Evolutionary conservation across 2,329 filamentous ascomycete genomes (phyloP), one percentile per base, ranked within the genome.

Genomic region (Elsinoe perseae): DNA sequence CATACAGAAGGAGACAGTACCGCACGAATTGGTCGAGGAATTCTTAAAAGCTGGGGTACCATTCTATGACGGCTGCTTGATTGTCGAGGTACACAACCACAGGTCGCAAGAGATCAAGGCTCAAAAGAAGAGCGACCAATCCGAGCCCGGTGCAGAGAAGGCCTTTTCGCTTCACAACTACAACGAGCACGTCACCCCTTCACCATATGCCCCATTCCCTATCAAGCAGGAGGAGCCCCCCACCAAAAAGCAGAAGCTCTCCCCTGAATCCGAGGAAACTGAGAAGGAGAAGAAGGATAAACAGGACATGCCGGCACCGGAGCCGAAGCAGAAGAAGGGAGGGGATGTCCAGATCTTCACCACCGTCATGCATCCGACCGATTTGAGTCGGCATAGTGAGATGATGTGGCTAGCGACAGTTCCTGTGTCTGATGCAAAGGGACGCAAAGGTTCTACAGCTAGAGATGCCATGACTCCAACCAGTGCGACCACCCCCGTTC

Each of bases 11-110:
- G 82, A 86, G 57, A 95, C 89, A 0, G 77, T 98, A 32, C 93
- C 93, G 1, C 90, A 96, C 70, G 90, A 96, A 63, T 82, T 97
- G 68, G 74, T 97, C 9, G 83, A 86, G 48, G 86, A 92, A 62
- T 81, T 98, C 56, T 78, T 84, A 25, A 78, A 82, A 48, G 77
- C 78, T 16, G 82, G 83, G 18, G 86, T 95, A 12, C 78, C 80
- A 8, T 97, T 95, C 68, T 98, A 97, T 68, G 91, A 97, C 70
- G 90, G 81, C 28, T 95, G 92, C 66, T 79, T 98, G 57, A 97
- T 98, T 63, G 90, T 98, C 32, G 86, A 95, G 69, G 77, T 97
- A n/a, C 82, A 95, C 65, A 89, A 97, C 68, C 88, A 95, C 73
- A 88, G 87, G 65, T 83, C 85, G 75, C 40, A 77, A 78, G 46